Base-by-base conservation (phyloP, 2,329 filamentous ascomycete genomes). In the Clarireedia paspali region DNA sequence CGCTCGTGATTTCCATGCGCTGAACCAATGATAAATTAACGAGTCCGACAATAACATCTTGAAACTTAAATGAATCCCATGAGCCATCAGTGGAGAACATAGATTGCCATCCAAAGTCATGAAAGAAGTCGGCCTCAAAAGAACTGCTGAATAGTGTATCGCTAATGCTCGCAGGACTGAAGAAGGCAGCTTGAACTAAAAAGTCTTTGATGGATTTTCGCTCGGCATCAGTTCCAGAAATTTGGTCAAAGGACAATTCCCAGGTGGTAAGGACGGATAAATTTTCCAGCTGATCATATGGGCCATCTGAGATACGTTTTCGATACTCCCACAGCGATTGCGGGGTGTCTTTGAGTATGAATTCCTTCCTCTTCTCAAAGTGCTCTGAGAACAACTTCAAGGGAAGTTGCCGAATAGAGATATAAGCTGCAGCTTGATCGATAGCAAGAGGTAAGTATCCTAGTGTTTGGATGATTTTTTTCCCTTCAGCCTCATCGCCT, bases 371-470 rank as follows among this genome's bases (percentile, higher is more conserved):
- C 26, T 55, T 39, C 10, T 40, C 49, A 27, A 60, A 61, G 10
- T 57, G 59, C n/a, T 52, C 45, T 14, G 57, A 36, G 38, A 63
- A 65, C 23, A 55, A 20, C 2, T 20, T 15, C 2, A 62, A 45
- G 6, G 50, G 38, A 9, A 64, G 56, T 14, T 60, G 46, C 1
- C 56, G 55, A 15, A 45, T 40, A 10, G 36, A 38, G 23, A 65
- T 65, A 47, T 63, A 66, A 24, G 63, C 60, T 20, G 53, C 62
- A 17, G 62, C 63, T 46, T 65, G 63, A 40, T 66, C 63, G 10
- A 66, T 58, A n/a, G 63, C 63, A 20, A 66, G 57, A 12, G 63
- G 53, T 10, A 64, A 58, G 47, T 48, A 56, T 7, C 60, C 63
- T n/a, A 65, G 34, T 26, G 15, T 38, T 39, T 47, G 42, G 12